phyloP scores from a whole-genome alignment of 2,329 filamentous ascomycete species.

The Colletotrichum simmondsii region DNA sequence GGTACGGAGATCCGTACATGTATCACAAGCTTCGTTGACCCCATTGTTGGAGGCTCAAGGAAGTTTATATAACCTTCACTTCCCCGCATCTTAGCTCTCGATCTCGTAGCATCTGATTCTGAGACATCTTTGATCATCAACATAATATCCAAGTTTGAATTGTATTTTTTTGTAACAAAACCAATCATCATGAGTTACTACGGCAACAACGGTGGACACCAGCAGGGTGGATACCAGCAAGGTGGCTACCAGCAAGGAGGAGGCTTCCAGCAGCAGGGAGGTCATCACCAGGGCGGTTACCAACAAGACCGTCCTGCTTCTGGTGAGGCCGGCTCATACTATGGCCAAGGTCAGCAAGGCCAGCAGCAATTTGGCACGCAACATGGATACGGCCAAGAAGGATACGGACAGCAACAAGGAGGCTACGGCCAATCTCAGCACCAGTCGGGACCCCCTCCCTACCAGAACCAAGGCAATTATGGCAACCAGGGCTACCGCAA shows the following conservation, averaged over 20 bases:
- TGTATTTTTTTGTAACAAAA: not conserved
- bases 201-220: constrained; percentile 19
- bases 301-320: not conserved
- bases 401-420: constrained; percentile 17
- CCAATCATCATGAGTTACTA: constrained; percentile 27
- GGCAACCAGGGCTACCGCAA: constrained; percentile 26
- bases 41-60: constrained; percentile 13
- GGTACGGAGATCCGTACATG: not conserved
- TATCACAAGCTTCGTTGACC: constrained; percentile 31
- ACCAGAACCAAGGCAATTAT: constrained; percentile 24
- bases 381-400: not conserved
- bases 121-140: not conserved
- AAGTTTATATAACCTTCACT: constrained; percentile 27
- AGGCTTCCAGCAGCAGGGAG: constrained; percentile 1
- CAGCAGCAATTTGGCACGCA: not conserved
- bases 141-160: not conserved
- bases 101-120: not conserved
- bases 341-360: constrained; percentile 4
- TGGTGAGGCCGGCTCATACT: constrained; percentile 31
- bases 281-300: constrained; percentile 11
- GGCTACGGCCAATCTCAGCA: constrained; percentile 29
- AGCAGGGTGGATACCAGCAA: constrained; percentile 3
- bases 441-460: constrained; percentile 18
- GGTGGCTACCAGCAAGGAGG: constrained; percentile 18
- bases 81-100: constrained; percentile 13